Percentiles rank a stretch among this genome's conserved stretches.
These are phyloP conservation scores for Pyrus betulifolia DNA, from an alignment of 306 rosid species.

Conservation along the genomic window DNA sequence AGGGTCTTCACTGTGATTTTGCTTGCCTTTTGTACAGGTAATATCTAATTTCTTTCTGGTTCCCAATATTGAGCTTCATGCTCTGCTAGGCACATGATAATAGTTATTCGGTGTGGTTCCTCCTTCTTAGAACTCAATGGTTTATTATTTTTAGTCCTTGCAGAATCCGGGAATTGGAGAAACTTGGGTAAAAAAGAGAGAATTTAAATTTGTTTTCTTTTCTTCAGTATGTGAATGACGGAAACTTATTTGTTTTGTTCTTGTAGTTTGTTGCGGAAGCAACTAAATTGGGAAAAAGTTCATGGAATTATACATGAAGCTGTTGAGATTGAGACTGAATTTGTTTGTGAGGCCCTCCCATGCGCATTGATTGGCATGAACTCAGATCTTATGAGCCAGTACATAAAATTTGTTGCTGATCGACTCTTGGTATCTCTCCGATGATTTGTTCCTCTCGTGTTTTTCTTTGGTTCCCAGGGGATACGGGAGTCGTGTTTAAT, in stretches of 20 bases:
- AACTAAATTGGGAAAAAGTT: conserved; percentile 42
- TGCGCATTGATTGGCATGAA: conserved; percentile 96
- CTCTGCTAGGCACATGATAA: neutral
- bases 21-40: conserved; percentile 94
- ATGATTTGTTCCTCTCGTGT: neutral
- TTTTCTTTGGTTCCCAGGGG: neutral
- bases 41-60: neutral
- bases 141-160: neutral
- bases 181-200: neutral
- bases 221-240: neutral
- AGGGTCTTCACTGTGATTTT: conserved; percentile 93
- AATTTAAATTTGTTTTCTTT: neutral
- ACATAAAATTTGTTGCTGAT: conserved; percentile 87
- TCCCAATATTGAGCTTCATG: conserved; percentile 1
- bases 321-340: conserved; percentile 68
- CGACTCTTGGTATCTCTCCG: conserved; percentile 57
- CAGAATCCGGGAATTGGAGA: neutral
- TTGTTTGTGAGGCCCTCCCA: conserved; percentile 82
- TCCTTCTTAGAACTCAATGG: neutral
- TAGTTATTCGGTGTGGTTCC: neutral
- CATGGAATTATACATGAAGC: conserved; percentile 50
- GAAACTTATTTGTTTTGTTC: neutral
- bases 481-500: neutral
- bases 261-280: conserved; percentile 54
- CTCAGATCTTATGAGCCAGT: conserved; percentile 79